Percentiles rank a stretch among this genome's conserved stretches.
These are phyloP conservation scores for Penicillium mononematosum DNA, from an alignment of 495 filamentous ascomycete species.

Conservation along the genomic window DNA sequence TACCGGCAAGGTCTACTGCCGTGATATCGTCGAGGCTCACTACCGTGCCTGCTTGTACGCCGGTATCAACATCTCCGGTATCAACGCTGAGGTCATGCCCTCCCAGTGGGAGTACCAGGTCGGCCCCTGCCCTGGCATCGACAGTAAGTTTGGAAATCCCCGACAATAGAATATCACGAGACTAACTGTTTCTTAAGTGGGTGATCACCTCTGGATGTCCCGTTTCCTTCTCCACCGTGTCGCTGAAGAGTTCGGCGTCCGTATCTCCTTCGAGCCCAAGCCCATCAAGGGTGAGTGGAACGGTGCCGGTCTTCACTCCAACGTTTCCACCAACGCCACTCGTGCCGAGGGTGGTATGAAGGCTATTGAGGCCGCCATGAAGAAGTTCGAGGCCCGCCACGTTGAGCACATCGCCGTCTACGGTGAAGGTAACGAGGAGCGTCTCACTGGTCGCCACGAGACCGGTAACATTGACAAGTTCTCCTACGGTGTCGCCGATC, in stretches of 20 bases:
- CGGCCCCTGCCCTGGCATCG: slow-evolving; percentile 88
- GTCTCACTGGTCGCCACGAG: slow-evolving; percentile 95
- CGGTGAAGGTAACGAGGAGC: slow-evolving; percentile 87
- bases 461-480: slow-evolving; percentile 92
- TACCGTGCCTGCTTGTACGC: slow-evolving; percentile 96
- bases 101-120: slow-evolving; percentile 99
- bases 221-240: slow-evolving; percentile 96
- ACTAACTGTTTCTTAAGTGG: slow-evolving; percentile 56
- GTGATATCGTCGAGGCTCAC: slow-evolving; percentile 98
- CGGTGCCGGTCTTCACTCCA: slow-evolving; percentile 96
- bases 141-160: slow-evolving; percentile 52
- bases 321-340: slow-evolving; percentile 86
- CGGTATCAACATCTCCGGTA: slow-evolving; percentile 91
- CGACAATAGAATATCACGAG: slow-evolving; percentile 7
- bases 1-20: slow-evolving; percentile 94
- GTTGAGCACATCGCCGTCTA: slow-evolving; percentile 96
- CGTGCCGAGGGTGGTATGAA: slow-evolving; percentile 93
- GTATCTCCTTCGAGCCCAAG: slow-evolving; percentile 96
- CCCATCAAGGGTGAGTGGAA: slow-evolving; percentile 99
- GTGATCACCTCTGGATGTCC: slow-evolving; percentile 96
- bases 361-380: slow-evolving; percentile 79
- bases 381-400: slow-evolving; percentile 87
- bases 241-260: slow-evolving; percentile 94
- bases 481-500: slow-evolving; percentile 93
- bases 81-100: slow-evolving; percentile 98